These are phyloP conservation scores for Candida loeiensis DNA, from an alignment of 805 yeast species.

Conservation along the genomic window DNA sequence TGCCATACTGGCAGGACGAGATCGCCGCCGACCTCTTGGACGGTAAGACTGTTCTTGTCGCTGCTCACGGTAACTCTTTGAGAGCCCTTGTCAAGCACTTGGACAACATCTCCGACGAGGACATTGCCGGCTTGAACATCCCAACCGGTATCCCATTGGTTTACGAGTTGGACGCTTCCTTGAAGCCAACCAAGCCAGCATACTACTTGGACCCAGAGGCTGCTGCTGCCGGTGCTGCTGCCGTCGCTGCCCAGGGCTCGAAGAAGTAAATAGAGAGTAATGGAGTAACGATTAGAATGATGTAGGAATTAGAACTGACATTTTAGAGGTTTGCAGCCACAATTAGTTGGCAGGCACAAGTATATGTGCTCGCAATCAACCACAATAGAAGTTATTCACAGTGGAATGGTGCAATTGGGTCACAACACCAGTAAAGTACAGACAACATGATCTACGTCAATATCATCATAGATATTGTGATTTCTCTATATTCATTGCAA, in stretches of 20 bases:
- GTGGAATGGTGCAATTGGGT: no score
- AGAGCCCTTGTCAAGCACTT: constrained; percentile 95
- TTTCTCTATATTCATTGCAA: no score
- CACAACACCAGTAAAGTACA: no score
- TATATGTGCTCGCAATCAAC: no score
- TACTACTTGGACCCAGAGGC: constrained; percentile 99
- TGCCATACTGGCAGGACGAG: constrained; percentile 95
- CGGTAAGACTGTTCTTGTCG: constrained; percentile 87
- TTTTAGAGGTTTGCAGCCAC: no score
- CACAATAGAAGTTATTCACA: no score
- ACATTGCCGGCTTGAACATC: constrained; percentile 90
- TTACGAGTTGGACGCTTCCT: constrained; percentile 83
- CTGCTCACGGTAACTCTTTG: constrained; percentile 98
- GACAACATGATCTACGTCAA: no score
- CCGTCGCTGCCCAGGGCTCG: constrained; percentile 92
- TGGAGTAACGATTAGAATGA: not conserved
- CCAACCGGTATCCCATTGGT: constrained; percentile 99
- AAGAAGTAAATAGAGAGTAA: constrained; percentile 29
- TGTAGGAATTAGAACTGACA: not conserved
- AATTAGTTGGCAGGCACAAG: no score
- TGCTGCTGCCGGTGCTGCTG: constrained; percentile 99
- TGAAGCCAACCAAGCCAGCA: constrained; percentile 88
- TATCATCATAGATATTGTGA: no score
- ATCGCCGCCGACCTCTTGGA: constrained; percentile 78
- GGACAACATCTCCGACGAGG: constrained; percentile 88